Base-by-base conservation (phyloP, 2,329 filamentous ascomycete genomes). In the Talaromyces sp. region DNA sequence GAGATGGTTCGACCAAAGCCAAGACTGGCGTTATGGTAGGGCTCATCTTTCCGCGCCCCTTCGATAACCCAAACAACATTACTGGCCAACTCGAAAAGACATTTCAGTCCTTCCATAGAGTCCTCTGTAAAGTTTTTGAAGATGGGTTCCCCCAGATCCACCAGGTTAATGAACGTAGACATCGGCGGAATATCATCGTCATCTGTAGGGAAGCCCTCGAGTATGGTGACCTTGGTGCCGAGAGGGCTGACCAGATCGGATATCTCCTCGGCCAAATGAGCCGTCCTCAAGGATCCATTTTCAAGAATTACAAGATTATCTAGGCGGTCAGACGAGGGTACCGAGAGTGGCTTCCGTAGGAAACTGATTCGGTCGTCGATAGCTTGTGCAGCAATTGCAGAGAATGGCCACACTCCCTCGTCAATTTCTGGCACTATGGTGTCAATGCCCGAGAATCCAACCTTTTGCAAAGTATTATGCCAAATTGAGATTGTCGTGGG, bases 111-210 rank as follows among this genome's bases (percentile, higher is more conserved):
- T 48, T 37, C 42, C 42, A 60, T 35, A 2, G 62, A 69, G 28
- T 60, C 48, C 31, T 50, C 12, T 23, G 64, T 62, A 5, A 70
- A 39, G 23, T 61, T 52, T 44, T 63, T 66, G 62, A 67, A 70
- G 16, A 63, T 62, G 9, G 72, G 69, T 21, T 67, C 8, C 1
- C 64, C 64, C 12, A 65, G 35, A 40, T 65, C 62, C 31, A 33
- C 14, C 5, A 48, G 25, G 39, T 50, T 33, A 8, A 60, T 14
- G 18, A 60, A 31, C 12, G 48, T 54, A 11, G 25, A n/a, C 28
- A 31, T 33, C 6, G 16, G 25, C 2, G 25, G 6, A 18, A 54
- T 33, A 2, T 33, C 48, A 11, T 54, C 48, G 12, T 16, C 48
- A 8, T 31, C 12, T 9, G 23, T 31, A 8, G 23, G 23, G 14